These are phyloP conservation scores for Coemansia sp. DNA, from an alignment of 192 early-diverging fungal species.

Conservation along the genomic window DNA sequence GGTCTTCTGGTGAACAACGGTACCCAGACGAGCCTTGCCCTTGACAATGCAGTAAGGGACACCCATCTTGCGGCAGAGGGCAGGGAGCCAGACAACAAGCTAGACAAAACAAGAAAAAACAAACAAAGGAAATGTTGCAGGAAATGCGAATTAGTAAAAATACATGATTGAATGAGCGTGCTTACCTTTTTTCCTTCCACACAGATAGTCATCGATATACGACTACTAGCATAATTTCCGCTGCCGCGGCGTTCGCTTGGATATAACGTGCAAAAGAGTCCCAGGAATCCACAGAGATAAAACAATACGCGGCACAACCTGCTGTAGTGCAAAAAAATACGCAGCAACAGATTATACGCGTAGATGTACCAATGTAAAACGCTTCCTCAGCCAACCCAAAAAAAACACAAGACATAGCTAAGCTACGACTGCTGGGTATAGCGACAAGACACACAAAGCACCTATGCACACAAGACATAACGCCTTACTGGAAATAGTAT, in stretches of 20 bases:
- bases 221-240: no score
- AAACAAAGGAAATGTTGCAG: not conserved
- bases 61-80: slow-evolving; percentile 99
- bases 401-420: no score
- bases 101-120: slow-evolving; percentile 17
- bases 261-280: slow-evolving; percentile 4
- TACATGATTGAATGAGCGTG: not conserved
- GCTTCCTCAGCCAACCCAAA: no score
- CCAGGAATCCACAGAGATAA: no score
- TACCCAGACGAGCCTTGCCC: slow-evolving; percentile 97
- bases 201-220: no score
- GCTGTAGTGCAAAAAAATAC: not conserved
- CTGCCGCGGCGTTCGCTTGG: no score
- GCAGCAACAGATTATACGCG: not conserved
- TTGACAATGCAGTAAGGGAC: slow-evolving; percentile 99
- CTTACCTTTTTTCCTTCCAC: no score
- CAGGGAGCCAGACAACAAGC: slow-evolving; percentile 98
- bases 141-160: not conserved
- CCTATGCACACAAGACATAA: not conserved
- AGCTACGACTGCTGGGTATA: not conserved
- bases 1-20: slow-evolving; percentile 99
- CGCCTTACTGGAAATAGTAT: no score
- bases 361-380: no score
- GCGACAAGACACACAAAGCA: not conserved
- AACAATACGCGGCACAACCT: no score